phyloP scores from a whole-genome alignment of 2,329 filamentous ascomycete species.

The Ascochyta clinopodiicola region DNA sequence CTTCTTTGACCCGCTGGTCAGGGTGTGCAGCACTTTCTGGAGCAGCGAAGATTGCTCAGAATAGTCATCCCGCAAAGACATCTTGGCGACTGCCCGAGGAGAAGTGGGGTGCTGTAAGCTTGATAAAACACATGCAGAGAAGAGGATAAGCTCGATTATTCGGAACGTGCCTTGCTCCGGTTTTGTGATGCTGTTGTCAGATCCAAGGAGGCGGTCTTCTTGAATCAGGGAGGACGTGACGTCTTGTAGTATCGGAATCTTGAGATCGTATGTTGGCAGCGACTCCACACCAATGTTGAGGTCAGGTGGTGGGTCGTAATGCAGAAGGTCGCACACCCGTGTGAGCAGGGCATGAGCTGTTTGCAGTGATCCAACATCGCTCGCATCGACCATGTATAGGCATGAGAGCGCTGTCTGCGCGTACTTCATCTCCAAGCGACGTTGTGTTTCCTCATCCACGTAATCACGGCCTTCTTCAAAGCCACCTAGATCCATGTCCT shows the following conservation, averaged over 20 bases:
- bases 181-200: constrained; percentile 69
- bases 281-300: constrained; percentile 51
- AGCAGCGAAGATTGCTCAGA: constrained; percentile 69
- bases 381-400: constrained; percentile 70
- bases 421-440: constrained; percentile 68
- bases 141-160: constrained; percentile 68
- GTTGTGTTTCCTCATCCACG: constrained; percentile 66
- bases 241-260: constrained; percentile 42
- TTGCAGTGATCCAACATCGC: constrained; percentile 63
- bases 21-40: constrained; percentile 63
- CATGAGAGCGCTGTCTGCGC: constrained; percentile 71
- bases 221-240: constrained; percentile 45
- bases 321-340: constrained; percentile 66
- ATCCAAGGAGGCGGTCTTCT: constrained; percentile 59
- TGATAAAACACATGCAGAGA: constrained; percentile 54
- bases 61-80: constrained; percentile 68
- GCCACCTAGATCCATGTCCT: constrained; percentile 71
- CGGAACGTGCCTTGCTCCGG: constrained; percentile 63
- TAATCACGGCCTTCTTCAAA: constrained; percentile 60
- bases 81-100: constrained; percentile 58
- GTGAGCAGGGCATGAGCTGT: constrained; percentile 67
- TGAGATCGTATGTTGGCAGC: constrained; percentile 52
- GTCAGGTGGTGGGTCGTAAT: constrained; percentile 63
- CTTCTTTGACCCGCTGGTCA: constrained; percentile 61
- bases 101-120: constrained; percentile 52